Base-by-base conservation (phyloP, 352 stramenopile genomes). In the Pythium dissimile region DNA sequence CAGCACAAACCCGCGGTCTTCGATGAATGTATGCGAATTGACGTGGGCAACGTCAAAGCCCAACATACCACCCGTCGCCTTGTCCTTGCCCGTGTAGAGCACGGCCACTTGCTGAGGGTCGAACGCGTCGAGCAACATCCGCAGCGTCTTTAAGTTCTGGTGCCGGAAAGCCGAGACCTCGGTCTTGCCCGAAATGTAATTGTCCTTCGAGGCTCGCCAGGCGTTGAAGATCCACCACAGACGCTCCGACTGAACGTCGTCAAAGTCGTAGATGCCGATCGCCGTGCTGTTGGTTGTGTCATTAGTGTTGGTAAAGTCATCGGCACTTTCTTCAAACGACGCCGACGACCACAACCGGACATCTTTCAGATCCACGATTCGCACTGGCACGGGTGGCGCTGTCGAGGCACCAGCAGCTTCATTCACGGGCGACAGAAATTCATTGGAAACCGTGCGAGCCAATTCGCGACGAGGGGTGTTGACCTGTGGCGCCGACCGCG, bases 211-310 rank as follows among this genome's bases (percentile, higher is more conserved):
- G 35, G 81, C 69, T 11, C 64, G 67, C 80, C 80, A 93, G 27
- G 75, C 28, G 31, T 90, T 91, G 35, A 93, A 93, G 15, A 93
- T 86, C 78, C 79, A 91, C 79, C 83, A 91, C 16, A 93, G 57
- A 32, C 76, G 79, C 60, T 89, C 83, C 2, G 79, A 89, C 57
- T 91, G 83, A n/a, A 84, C 74, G 57, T 90, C 80, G 27, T 93
- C 80, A 44, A 89, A 91, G 61, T 90, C 83, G 54, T 84, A 91
- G 16, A 86, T 54, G 13, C 82, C 80, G 26, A 89, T 82, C 2
- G 69, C 75, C 30, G 69, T 70, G 30, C 76, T 82, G 44, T 34
- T 62, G 31, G 21, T 69, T n/a, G 53, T 62, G 8, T 38, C 46
- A n/a, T 66, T 64, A 18, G 48, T 66, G 45, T 55, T 59, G 13